Evolutionary conservation across 1,284 basidiomycete genomes (phyloP), one percentile per base, ranked within the genome.

Genomic region (Mycena citricolor): DNA sequence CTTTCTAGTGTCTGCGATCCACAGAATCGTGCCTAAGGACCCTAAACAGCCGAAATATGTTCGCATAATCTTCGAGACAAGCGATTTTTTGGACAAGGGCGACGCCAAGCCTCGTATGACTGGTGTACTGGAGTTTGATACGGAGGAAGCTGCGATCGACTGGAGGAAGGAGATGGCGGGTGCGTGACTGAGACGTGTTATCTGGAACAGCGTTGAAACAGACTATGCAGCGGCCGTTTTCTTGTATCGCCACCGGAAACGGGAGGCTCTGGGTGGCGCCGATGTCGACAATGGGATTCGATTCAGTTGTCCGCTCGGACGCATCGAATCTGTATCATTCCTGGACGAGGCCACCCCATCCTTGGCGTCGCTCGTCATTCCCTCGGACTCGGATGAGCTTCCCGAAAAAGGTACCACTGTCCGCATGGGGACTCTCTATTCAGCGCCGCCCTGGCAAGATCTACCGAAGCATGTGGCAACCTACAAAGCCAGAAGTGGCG

Each of bases 91-190:
- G 47, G 32, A 61, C 51, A 33, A 50, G 26, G n/a, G n/a, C n/a
- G 42, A 45, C 19, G 20, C 49, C 52, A 35, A 58, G 3, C n/a
- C n/a, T n/a, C n/a, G n/a, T n/a, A 8, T 14, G 4, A 19, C 24
- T 32, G 63, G 64, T n/a, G 58, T 52, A 14, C 60, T 66, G 23
- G 77, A 79, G 48, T 78, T 79, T 46, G 82, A 82, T 53, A 85
- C 79, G 0, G 67, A 71, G 46, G 80, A 82, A 59, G 74, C 79
- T 2, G 74, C 79, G 2, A 57, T 68, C n/a, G 74, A 76, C 11
- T 86, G 83, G 83, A 67, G 77, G 29, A 65, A 74, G 30, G 75
- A 81, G 50, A 49, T 84, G 5, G 66, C 70, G 49, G 73, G 74
- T 71, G 39, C 11, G 61, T 44, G 10, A 4, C 8, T 19, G n/a